These are phyloP conservation scores for Phytophthora gonapodyides DNA, from an alignment of 352 stramenopile genomes.

Conservation along the genomic window DNA sequence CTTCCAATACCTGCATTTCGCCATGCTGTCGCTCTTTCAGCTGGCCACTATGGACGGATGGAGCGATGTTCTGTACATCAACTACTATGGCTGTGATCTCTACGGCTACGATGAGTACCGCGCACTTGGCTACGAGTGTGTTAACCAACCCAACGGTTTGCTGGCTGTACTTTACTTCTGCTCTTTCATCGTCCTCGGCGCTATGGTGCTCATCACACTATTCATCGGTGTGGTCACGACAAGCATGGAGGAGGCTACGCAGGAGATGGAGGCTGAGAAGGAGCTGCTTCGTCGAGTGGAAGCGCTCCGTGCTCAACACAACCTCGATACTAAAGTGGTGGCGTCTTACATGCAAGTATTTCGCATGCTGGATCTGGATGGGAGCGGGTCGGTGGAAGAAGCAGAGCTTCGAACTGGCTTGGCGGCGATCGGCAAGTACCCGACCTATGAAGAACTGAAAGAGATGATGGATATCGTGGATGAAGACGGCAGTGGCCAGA, in stretches of 20 bases:
- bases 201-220: slow-evolving; percentile 90
- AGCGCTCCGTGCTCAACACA: slow-evolving; percentile 56
- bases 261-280: slow-evolving; percentile 84
- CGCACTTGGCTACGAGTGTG: slow-evolving; percentile 66
- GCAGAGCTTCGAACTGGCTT: slow-evolving; percentile 82
- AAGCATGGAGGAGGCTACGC: slow-evolving; percentile 90
- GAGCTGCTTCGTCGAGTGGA: slow-evolving; percentile 66
- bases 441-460: slow-evolving; percentile 78
- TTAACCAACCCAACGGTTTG: slow-evolving; percentile 38
- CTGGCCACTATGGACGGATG: slow-evolving; percentile 89
- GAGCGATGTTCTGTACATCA: slow-evolving; percentile 92
- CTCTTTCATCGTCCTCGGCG: slow-evolving; percentile 82
- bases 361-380: slow-evolving; percentile 80
- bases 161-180: slow-evolving; percentile 82
- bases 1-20: slow-evolving; percentile 86
- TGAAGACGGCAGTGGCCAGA: slow-evolving; percentile 84
- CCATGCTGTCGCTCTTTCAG: slow-evolving; percentile 91
- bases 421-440: slow-evolving; percentile 80
- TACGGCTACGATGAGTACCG: slow-evolving; percentile 77
- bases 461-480: slow-evolving; percentile 89
- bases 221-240: slow-evolving; percentile 93
- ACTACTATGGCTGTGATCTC: slow-evolving; percentile 88
- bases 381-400: slow-evolving; percentile 84
- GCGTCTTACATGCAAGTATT: slow-evolving; percentile 86
- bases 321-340: slow-evolving; percentile 51